Evolutionary conservation across 1,139 yeast genomes (phyloP), one percentile per base, ranked within the genome.

Genomic region (Debaryomyces subglobosus): DNA sequence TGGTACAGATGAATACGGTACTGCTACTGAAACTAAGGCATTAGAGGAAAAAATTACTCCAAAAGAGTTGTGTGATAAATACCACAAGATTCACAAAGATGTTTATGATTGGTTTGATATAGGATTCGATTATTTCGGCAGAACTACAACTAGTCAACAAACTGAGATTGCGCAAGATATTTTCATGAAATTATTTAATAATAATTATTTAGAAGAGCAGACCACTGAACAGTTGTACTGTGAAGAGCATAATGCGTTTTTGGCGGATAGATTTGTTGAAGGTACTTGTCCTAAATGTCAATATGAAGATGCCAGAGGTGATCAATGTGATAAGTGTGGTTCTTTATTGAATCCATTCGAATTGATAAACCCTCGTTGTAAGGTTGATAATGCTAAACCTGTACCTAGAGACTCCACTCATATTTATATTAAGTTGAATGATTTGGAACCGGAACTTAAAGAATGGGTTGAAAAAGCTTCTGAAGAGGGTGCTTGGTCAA

Each of bases 1-100:
- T 72, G 99, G 99, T 71, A 95, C 99, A 34, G 99, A 94, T 67
- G 99, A 94, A 71, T 95, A 94, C 67, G 99, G 99, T 66, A 94
- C 99, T 53, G 99, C 99, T 45, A 94, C 99, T 23, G 99, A 94
- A 70, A 95, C 99, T 33, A 94, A 94, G 71, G 99, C 99, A 9
- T 75, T 94, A 50, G 99, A 94, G 69, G 98, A 94, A 63, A 85
- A 87, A 40, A 86, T 89, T 52, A 80, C 96, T 4, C 99, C 99
- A 43, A 76, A 82, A 60, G 85, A 90, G 63, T 77, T 94, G 60
- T 94, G 98, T 77, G 90, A 88, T 68, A 94, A 94, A 68, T 94
- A 89, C 71, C 87, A 90, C 69, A 79, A 79, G 52, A 79, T 94
- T 56, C 99, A 94, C 69, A 80, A 86, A 54, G 90, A 88, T 48